phyloP scores from a whole-genome alignment of 1,139 yeast species.

The Zhuliangozyma blackwelliae region DNA sequence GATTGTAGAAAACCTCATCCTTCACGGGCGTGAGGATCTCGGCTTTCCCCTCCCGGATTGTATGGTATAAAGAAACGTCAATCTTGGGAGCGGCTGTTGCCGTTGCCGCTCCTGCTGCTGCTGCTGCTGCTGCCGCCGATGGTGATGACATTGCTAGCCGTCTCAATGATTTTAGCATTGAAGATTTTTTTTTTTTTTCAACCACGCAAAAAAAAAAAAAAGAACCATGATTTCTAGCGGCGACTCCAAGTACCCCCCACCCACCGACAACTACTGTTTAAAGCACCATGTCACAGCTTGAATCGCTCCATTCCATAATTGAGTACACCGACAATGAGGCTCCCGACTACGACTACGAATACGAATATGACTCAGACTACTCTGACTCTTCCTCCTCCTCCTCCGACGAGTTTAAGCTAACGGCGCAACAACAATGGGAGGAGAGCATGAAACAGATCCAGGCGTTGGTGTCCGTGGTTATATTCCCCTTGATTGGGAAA shows the following conservation, averaged over 20 bases:
- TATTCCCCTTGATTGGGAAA: conserved; percentile 70
- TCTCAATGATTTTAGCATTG: neutral
- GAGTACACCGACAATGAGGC: too few species aligned
- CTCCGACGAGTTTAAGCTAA: conserved; percentile 15
- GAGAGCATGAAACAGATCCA: conserved; percentile 64
- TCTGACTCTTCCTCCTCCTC: conserved; percentile 10
- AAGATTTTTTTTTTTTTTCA: too few species aligned
- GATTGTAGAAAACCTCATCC: conserved; percentile 88
- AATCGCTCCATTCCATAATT: too few species aligned
- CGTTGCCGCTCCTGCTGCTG: too few species aligned
- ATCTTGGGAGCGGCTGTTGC: too few species aligned
- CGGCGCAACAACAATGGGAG: conserved; percentile 78
- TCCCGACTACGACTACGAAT: too few species aligned
- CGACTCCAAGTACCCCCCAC: too few species aligned
- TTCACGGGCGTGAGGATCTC: conserved; percentile 71
- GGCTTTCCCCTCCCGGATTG: conserved; percentile 78
- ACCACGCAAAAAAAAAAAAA: too few species aligned
- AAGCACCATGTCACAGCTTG: too few species aligned
- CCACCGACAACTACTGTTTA: too few species aligned
- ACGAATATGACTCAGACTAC: conserved; percentile 9
- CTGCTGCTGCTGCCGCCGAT: neutral
- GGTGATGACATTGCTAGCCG: neutral
- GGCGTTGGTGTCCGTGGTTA: conserved; percentile 50
- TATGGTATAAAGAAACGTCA: too few species aligned
- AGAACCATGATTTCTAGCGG: too few species aligned